Evolutionary conservation across 2,329 filamentous ascomycete species (phyloP), one percentile per base, ranked within the genome.

Genomic region (Aureobasidium leucospermi): DNA sequence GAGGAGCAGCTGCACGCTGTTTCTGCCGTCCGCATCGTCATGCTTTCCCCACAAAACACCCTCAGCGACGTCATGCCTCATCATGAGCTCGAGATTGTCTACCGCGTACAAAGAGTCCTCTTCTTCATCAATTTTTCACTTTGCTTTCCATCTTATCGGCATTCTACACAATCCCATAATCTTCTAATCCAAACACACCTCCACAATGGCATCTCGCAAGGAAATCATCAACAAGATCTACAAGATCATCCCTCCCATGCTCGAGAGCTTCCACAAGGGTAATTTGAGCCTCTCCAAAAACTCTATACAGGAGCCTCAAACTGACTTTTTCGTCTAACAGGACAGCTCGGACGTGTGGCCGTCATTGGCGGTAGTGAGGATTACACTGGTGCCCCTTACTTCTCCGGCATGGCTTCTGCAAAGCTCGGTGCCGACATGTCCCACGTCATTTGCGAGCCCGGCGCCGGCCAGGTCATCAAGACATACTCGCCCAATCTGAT

Each of bases 401-500:
- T 99, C 76, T 96, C 93, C 19, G 92, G 93, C 64, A 96, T 96
- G 85, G 94, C 94, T 11, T 96, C 90, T 65, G 94, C 94, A 48
- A 85, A 88, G 68, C 77, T 97, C 60, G 94, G 93, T 74, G 90
- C 87, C 68, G 91, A 96, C 69, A 89, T 96, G 89, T 90, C 87
- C 64, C 93, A 96, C 76, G 88, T 99, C 63, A 96, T 99, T 70
- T 99, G 94, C 79, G 96, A 96, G 62, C 90, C 89, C 9, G 87
- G 83, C 58, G 94, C 94, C 2, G 90, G 74, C 60, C 71, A 78
- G 68, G 92, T 96, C 39, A 96, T 99, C 76, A 99, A 99, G 78
- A 90, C 90, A 4, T 99, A 97, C 78, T 96, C 92, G 19, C 94
- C 94, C 2, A 96, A 97, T 72, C 81, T 99, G 31, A 99, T 99